These are phyloP conservation scores for Aristolochia fimbriata DNA, from an alignment of 164 flowering plant species.

Conservation along the genomic window DNA sequence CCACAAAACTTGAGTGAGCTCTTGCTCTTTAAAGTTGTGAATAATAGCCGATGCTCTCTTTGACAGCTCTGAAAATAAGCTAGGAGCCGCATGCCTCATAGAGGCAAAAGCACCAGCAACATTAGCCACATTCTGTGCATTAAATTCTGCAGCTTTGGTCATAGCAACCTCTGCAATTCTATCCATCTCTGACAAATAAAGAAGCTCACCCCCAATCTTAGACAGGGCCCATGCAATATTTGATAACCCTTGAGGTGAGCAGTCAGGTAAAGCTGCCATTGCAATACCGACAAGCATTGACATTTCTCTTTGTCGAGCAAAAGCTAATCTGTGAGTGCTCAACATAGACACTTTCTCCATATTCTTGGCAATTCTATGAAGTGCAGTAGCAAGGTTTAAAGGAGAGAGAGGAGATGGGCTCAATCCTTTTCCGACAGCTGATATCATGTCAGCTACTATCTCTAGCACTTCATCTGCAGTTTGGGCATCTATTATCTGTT, in stretches of 20 bases:
- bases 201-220: slow-evolving; percentile 91
- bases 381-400: slow-evolving; percentile 81
- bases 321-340: slow-evolving; percentile 54
- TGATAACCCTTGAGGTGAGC: slow-evolving; percentile 89
- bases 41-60: slow-evolving; percentile 61
- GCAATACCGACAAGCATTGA: slow-evolving; percentile 87
- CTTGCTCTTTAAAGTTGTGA: slow-evolving; percentile 66
- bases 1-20: slow-evolving; percentile 89
- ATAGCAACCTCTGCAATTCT: slow-evolving; percentile 88
- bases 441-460: slow-evolving; percentile 50
- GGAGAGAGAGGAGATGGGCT: slow-evolving; percentile 90
- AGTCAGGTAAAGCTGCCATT: slow-evolving; percentile 74
- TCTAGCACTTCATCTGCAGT: slow-evolving; percentile 84
- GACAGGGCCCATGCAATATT: slow-evolving; percentile 94
- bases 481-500: slow-evolving; percentile 56
- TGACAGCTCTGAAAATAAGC: slow-evolving; percentile 58
- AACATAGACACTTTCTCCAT: slow-evolving; percentile 90
- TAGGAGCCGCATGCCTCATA: slow-evolving; percentile 89
- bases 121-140: slow-evolving; percentile 97
- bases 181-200: slow-evolving; percentile 93
- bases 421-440: slow-evolving; percentile 84
- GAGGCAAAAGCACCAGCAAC: slow-evolving; percentile 93
- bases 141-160: slow-evolving; percentile 63
- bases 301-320: slow-evolving; percentile 89
- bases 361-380: slow-evolving; percentile 89